Conservation (phyloP, 1,139 yeast genomes). For the Protomyces lactucae-debilis region DNA sequence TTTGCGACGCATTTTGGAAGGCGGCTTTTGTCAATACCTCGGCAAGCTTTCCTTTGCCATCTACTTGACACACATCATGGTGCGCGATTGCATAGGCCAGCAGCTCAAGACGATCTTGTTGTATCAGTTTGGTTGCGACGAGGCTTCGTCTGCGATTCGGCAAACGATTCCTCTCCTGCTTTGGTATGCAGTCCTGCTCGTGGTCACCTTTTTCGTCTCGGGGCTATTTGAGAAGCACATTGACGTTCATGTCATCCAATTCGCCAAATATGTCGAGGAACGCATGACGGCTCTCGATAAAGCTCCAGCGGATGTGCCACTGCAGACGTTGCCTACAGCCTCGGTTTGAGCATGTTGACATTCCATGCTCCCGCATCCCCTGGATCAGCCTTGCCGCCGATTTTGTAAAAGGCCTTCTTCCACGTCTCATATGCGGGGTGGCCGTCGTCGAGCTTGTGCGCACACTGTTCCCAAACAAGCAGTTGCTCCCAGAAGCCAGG, state of each 20-base stretch:
- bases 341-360: background rate
- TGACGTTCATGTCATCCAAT: background rate
- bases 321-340: background rate
- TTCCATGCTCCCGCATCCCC: conserved; percentile 4
- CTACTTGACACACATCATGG: conserved; percentile 15
- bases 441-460: background rate
- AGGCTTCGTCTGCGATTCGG: background rate
- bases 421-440: conserved; percentile 25
- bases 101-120: background rate
- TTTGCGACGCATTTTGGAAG: background rate
- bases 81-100: conserved; percentile 13
- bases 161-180: background rate
- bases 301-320: background rate
- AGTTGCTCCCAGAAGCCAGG: conserved; percentile 22
- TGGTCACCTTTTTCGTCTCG: background rate
- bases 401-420: conserved; percentile 12
- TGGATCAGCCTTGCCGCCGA: conserved; percentile 15
- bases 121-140: background rate
- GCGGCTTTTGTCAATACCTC: conserved; percentile 7
- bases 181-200: background rate
- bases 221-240: background rate
- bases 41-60: conserved; percentile 16
- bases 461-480: conserved; percentile 15
- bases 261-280: background rate
- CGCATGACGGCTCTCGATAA: background rate